These are phyloP conservation scores for Saccharum officinarum DNA, from an alignment of 176 grass and related monocot genomes.

Conservation along the genomic window DNA sequence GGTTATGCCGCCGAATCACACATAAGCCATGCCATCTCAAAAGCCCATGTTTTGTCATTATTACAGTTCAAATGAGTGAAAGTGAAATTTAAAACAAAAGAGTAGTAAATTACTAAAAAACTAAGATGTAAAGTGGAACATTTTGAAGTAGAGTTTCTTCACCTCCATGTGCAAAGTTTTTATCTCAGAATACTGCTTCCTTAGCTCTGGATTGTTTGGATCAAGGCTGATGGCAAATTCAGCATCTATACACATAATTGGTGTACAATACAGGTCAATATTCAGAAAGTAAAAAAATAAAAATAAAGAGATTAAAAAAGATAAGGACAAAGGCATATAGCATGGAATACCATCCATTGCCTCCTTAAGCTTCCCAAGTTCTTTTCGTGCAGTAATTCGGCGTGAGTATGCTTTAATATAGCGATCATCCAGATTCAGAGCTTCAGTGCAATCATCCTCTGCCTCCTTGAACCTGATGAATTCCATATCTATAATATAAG, in stretches of 20 bases:
- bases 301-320: background rate
- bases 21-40: background rate
- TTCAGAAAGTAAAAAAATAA: conserved; percentile 10
- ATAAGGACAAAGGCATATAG: background rate
- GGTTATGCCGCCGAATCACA: conserved; percentile 1
- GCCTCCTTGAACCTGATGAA: conserved; percentile 77
- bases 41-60: conserved; percentile 5
- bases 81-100: conserved; percentile 7
- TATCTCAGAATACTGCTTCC: conserved; percentile 88
- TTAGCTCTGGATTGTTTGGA: conserved; percentile 82
- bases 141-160: conserved; percentile 8
- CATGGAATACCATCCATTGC: conserved; percentile 70
- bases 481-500: conserved; percentile 19
- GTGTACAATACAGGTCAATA: background rate
- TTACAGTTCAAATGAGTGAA: background rate
- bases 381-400: conserved; percentile 81
- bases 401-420: conserved; percentile 98
- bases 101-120: background rate
- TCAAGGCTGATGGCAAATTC: conserved; percentile 86
- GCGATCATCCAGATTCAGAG: conserved; percentile 82
- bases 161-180: conserved; percentile 80
- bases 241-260: conserved; percentile 69
- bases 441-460: conserved; percentile 83
- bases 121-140: conserved; percentile 19
- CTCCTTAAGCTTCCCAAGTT: conserved; percentile 77